Base-by-base conservation (phyloP, 2,329 filamentous ascomycete genomes). In the Beauveria australis region DNA sequence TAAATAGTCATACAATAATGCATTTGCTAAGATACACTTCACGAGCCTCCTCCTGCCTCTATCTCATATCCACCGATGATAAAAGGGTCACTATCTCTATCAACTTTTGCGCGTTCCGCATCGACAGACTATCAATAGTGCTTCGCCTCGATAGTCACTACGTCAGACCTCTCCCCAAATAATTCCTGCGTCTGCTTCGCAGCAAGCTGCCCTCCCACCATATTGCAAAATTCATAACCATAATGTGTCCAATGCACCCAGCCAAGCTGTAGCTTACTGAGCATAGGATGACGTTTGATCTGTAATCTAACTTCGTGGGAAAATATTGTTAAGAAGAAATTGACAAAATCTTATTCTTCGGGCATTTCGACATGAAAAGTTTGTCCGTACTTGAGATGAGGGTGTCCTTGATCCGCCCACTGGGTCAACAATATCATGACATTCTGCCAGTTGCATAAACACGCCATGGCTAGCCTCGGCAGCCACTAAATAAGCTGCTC, bases 221-320 rank as follows among this genome's bases (percentile, higher is more conserved):
- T 79, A 80, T 79, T 76, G 78, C 79, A 82, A 82, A 81, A 81
- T 77, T 74, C 76, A 76, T 83, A 83, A 83, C 72, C 78, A 82
- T 83, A 73, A 81, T 79, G 76, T 83, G 79, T 84, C 81, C 81
- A 84, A 84, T 77, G 75, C 78, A 76, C 79, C 76, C 75, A 70
- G 65, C 64, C 73, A 76, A 75, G 77, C 75, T 72, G 74, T 77
- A 78, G 74, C 76, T 72, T 72, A 73, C 71, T 72, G 72, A 75
- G 77, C 72, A 76, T 84, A 84, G 80, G 79, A 83, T 84, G 79
- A 80, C 74, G 73, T 73, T 77, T 79, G 77, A 82, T 77, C 71
- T 74, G 73, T 79, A 79, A 79, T 79, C 79, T 74, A 75, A 74
- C 75, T 79, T 75, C 72, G 72, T 70, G 71, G 75, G 77, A 79